Percentiles rank a stretch among this genome's conserved stretches.
These are phyloP conservation scores for Coelastrella sp. DNA, from an alignment of 139 green algal species.

Conservation along the genomic window DNA sequence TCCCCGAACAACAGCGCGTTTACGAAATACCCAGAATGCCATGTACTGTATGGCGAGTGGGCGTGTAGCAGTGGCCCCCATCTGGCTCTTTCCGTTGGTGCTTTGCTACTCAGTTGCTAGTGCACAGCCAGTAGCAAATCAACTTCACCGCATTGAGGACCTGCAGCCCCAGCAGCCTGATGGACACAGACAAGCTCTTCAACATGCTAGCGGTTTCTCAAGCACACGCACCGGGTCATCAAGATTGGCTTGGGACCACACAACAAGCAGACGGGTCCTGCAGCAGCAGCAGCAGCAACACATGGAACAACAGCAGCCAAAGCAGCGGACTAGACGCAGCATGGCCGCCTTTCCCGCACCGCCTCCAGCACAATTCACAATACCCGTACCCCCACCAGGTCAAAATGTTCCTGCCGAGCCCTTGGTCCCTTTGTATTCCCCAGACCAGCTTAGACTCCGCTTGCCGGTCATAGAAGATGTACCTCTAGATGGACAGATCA, in stretches of 20 bases:
- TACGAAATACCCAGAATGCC: background rate
- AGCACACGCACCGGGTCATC: too few species aligned
- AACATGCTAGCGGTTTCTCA: background rate
- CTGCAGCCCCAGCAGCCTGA: background rate
- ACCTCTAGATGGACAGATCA: background rate
- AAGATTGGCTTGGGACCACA: too few species aligned
- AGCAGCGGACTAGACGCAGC: background rate
- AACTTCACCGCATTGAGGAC: too few species aligned
- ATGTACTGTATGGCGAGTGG: background rate
- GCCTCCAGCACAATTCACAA: background rate
- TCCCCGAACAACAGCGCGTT: background rate
- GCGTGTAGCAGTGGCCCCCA: background rate
- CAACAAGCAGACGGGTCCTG: background rate
- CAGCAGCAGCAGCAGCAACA: background rate
- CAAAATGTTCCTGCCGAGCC: background rate
- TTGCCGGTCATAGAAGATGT: background rate
- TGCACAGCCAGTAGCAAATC: background rate
- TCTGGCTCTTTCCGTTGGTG: background rate
- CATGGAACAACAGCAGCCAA: background rate
- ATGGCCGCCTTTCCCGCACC: conserved; percentile 7
- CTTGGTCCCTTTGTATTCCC: conserved; percentile 25
- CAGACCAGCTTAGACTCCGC: conserved; percentile 33
- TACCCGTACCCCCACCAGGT: conserved; percentile 19
- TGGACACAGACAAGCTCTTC: background rate
- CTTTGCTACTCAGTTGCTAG: background rate